Percentiles rank a stretch among this genome's conserved stretches.
phyloP scores from a whole-genome alignment of 495 filamentous ascomycete species.

The Patellaria atrata region DNA sequence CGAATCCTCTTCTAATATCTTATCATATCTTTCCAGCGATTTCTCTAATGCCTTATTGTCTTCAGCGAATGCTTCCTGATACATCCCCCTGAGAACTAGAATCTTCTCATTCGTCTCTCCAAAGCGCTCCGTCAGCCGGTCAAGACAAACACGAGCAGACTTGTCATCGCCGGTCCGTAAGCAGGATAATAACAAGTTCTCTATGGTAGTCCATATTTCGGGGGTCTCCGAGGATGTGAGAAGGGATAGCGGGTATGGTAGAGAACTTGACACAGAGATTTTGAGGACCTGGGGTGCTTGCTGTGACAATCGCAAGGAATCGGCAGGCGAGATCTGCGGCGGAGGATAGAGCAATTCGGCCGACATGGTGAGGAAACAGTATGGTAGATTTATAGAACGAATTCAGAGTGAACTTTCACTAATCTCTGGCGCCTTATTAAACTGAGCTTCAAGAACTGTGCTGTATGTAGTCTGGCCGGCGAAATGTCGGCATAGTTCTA shows the following conservation, averaged over 20 bases:
- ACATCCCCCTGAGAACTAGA: slow-evolving; percentile 65
- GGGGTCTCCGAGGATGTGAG: slow-evolving; percentile 47
- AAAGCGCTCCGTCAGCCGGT: slow-evolving; percentile 62
- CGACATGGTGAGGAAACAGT: slow-evolving; percentile 16
- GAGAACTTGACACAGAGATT: slow-evolving; percentile 32
- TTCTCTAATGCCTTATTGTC: slow-evolving; percentile 46
- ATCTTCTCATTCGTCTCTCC: slow-evolving; percentile 69
- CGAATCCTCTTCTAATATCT: slow-evolving; percentile 54
- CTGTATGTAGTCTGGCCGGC: no score
- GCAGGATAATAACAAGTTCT: slow-evolving; percentile 72
- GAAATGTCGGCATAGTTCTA: no score
- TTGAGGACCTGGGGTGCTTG: slow-evolving; percentile 57
- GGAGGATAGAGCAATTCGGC: slow-evolving; percentile 24
- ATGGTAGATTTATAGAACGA: background rate
- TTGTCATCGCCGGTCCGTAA: slow-evolving; percentile 74
- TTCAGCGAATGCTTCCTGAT: slow-evolving; percentile 69
- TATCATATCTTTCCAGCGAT: slow-evolving; percentile 63
- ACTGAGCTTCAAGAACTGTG: no score
- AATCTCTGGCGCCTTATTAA: no score
- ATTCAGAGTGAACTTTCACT: no score
- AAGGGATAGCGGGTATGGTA: slow-evolving; percentile 36
- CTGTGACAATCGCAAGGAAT: slow-evolving; percentile 58
- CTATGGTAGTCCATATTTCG: slow-evolving; percentile 67
- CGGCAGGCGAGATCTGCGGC: slow-evolving; percentile 26
- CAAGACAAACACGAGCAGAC: slow-evolving; percentile 58